Evolutionary conservation across 345 rosid genomes (phyloP), one percentile per base, ranked within the genome.

Genomic region (Aquilaria sinensis): DNA sequence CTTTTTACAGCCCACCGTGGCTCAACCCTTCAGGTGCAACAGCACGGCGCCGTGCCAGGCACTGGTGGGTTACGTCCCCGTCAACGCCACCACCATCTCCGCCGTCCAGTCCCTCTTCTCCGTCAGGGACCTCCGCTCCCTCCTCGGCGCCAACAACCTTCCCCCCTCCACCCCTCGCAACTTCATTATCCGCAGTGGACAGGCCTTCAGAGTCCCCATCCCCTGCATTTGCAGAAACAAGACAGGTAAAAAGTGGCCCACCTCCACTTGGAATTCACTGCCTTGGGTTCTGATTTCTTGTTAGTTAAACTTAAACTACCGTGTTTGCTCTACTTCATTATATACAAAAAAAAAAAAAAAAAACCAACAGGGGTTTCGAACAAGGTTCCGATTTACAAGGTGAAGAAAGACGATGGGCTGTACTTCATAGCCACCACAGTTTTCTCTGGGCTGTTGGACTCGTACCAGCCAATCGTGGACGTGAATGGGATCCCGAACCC

Each of bases 111-210:
- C 77, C 62, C 85, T 82, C 59, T 88, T 88, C 76, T 63, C 74
- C 33, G 69, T 88, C 62, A 64, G 46, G 62, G 58, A 71, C 55
- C 70, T 78, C 58, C 65, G 43, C 16, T 72, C 81, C 31, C 70
- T 88, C 64, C 74, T 88, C 58, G 92, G 74, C 58, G 90, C 82
- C 49, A 88, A 88, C 73, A 61, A 66, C 69, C 77, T 82, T 57
- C 73, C 80, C 12, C 73, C 55, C 60, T 51, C 75, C 48, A 80
- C 87, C n/a, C 9, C 43, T 13, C 65, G 70, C 46, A 47, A 10
- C 74, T 47, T 14, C 11, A 46, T 2, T 13, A 61, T 75, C 16
- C 43, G 46, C 33, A 62, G 65, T 1, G 52, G 64, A 60, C 66
- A 77, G 54, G 60, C 72, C 68, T 29, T 85, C 51, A 53, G 56